A percentile compares a stretch with the other conserved stretches of the same genome.
phyloP scores from a whole-genome alignment of 2,329 filamentous ascomycete species.

The Chaetothyriales sp. region DNA sequence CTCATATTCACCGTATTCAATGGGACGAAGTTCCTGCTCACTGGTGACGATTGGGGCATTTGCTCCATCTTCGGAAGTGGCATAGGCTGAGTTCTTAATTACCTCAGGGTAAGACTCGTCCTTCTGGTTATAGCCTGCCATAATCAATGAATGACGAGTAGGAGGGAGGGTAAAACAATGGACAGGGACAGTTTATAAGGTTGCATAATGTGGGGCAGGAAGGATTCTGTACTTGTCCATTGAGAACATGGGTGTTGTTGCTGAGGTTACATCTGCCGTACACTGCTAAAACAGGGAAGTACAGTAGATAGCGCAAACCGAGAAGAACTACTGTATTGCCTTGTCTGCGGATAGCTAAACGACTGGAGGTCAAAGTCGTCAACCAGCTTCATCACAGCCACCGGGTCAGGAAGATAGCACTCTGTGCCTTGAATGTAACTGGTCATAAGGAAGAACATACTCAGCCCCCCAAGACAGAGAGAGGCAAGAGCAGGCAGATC shows the following conservation, averaged over 20 bases:
- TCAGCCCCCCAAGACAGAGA: no score
- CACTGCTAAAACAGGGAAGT: no score
- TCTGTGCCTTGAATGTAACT: no score
- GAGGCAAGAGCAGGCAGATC: no score
- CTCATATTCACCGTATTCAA: conserved; percentile 4
- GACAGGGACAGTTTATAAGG: neutral
- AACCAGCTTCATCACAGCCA: no score
- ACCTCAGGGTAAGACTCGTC: neutral
- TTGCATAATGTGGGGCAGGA: neutral
- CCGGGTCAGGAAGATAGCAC: no score
- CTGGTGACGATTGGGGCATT: neutral
- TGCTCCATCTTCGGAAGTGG: no score
- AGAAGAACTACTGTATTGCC: no score
- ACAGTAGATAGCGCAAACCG: no score
- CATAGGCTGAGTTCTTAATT: neutral
- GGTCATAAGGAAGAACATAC: no score
- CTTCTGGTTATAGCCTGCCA: neutral
- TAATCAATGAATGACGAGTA: neutral
- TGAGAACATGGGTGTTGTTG: neutral
- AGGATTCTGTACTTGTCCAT: neutral
- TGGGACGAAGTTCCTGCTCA: neutral
- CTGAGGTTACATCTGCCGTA: neutral
- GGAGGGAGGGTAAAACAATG: neutral
- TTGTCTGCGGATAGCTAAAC: no score
- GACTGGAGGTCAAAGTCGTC: no score